Evolutionary conservation across 768 basidiomycete genomes (phyloP).

Genomic region (Lentinus tigrinus): DNA sequence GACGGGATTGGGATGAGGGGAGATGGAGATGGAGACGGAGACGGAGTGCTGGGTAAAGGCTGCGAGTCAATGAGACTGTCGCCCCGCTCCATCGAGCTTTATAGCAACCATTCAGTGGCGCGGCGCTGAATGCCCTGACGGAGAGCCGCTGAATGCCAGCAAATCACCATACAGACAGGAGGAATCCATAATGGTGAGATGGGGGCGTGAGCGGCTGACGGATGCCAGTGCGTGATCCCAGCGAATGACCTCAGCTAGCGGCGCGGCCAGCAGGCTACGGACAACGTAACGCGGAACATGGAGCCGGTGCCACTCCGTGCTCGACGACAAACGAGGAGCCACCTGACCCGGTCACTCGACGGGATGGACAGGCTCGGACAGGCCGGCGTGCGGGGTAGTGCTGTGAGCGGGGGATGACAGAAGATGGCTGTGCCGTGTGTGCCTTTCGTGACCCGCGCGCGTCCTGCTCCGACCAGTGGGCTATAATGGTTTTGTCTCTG

Average conservation of each 20-base stretch:
- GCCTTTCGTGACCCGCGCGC: slow-evolving; percentile 3
- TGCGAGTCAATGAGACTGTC: background rate
- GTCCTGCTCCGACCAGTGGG: background rate
- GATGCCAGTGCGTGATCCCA: background rate
- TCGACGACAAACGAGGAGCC: background rate
- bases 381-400: slow-evolving; percentile 9
- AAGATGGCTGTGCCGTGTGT: slow-evolving; percentile 4
- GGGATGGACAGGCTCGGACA: background rate
- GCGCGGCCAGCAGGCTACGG: background rate
- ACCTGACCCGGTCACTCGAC: slow-evolving; percentile 11
- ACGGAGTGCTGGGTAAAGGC: background rate
- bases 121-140: slow-evolving; percentile 1
- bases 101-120: slow-evolving; percentile 1
- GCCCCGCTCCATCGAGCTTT: background rate
- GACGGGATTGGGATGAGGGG: background rate
- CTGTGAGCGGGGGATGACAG: slow-evolving; percentile 1
- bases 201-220: slow-evolving; percentile 2
- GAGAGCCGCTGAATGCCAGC: background rate
- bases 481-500: background rate
- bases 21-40: background rate
- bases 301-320: slow-evolving; percentile 5
- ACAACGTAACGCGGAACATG: slow-evolving; percentile 4
- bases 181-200: background rate
- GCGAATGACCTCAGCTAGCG: background rate
- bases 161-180: slow-evolving; percentile 2